Evolutionary conservation across 345 rosid species (phyloP), one percentile per base, ranked within the genome.

Genomic region (Pistacia vera): DNA sequence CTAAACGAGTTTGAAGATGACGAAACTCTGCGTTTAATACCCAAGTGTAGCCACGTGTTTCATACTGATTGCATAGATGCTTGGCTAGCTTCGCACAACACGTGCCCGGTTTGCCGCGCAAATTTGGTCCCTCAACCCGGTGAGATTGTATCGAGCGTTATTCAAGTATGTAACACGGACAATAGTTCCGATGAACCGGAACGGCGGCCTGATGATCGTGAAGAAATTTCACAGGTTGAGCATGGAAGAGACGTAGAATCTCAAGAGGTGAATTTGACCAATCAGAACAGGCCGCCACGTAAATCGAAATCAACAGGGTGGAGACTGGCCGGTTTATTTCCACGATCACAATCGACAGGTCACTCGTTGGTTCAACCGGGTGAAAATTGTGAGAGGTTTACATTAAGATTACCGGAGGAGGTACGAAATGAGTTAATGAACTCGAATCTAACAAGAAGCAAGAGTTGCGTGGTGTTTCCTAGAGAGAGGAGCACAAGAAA

Each of bases 41-140:
- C 98, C 28, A 86, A 86, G 65, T 95, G 98, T 71, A 80, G 80
- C 81, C 98, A 95, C 79, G 98, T 92, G 57, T 95, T 90, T 61
- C 98, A 95, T 74, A 86, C 87, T 11, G 90, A 81, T 35, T 95
- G 98, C 70, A 88, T 95, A 68, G 98, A 88, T 65, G 86, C 86
- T 0, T 95, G 98, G 98, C 82, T 95, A 5, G 77, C 80, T 68
- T 84, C 91, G 51, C 90, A 86, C 61, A 73, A 81, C 56, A 93
- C 96, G 49, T 93, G 96, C 74, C 98, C 98, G 25, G 93, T 95
- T 30, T 95, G 98, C 78, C 94, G 98, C 11, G 90, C 92, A 46
- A 77, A 89, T 81, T 90, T 95, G 75, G 84, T 80, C 4, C 90
- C 91, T 1, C 78, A 76, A 35, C 90, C 94, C 11, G 91, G 87